phyloP scores from a whole-genome alignment of 306 rosid genomes.

The Prunus davidiana region DNA sequence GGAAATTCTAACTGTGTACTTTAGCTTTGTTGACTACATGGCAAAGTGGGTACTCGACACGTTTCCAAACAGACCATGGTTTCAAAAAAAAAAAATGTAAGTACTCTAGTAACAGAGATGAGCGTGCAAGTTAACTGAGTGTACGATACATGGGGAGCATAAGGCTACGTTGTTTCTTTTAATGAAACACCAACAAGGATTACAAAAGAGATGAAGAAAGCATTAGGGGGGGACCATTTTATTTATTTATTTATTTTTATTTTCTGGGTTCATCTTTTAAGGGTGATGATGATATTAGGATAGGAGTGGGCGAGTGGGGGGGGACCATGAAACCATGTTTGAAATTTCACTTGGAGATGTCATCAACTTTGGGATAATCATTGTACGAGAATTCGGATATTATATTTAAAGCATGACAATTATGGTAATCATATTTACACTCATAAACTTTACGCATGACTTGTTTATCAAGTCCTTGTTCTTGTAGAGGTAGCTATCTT shows the following conservation, averaged over 20 bases:
- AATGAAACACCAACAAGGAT: conserved; percentile 50
- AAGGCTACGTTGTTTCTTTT: conserved; percentile 45
- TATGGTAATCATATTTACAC: not conserved
- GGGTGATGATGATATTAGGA: not conserved
- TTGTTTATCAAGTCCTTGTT: no score
- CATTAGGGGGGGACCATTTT: conserved; percentile 31
- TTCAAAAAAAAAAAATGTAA: not conserved
- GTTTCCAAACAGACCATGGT: conserved; percentile 20
- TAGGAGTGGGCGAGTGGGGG: no score
- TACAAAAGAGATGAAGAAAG: conserved; percentile 5
- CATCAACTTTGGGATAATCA: not conserved
- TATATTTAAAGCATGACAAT: not conserved
- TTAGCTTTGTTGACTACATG: not conserved
- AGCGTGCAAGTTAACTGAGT: conserved; percentile 20
- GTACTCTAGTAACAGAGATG: conserved; percentile 15
- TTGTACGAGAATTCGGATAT: not conserved
- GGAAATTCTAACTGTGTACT: conserved; percentile 12
- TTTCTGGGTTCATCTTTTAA: not conserved
- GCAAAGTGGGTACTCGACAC: conserved; percentile 28
- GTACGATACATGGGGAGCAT: conserved; percentile 23
- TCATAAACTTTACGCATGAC: no score
- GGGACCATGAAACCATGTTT: no score
- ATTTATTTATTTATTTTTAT: no score
- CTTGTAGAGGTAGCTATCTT: not conserved
- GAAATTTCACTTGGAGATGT: no score